phyloP scores from a whole-genome alignment of 2,329 filamentous ascomycete genomes.

The Xylariaceae sp. region DNA sequence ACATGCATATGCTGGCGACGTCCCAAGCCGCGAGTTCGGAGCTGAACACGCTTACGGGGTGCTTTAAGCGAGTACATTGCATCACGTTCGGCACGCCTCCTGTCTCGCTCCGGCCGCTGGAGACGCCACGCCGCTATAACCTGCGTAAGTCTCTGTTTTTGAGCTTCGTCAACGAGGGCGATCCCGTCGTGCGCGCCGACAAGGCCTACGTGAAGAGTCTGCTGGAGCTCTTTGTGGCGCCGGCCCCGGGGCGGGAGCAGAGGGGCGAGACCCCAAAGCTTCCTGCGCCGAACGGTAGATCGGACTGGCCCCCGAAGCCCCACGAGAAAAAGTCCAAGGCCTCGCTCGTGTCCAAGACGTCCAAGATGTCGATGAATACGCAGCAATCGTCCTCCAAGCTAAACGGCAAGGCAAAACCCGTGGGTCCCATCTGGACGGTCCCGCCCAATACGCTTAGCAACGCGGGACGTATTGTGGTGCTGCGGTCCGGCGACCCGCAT shows the following conservation, averaged over 20 bases:
- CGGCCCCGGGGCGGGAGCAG: slow-evolving; percentile 39
- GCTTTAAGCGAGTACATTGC: slow-evolving; percentile 78
- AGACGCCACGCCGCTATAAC: slow-evolving; percentile 46
- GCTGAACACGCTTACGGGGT: slow-evolving; percentile 62
- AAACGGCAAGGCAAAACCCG: slow-evolving; percentile 25
- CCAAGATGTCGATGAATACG: slow-evolving; percentile 22
- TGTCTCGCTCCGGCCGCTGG: slow-evolving; percentile 65
- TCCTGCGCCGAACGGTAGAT: neutral
- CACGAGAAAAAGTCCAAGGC: slow-evolving; percentile 25
- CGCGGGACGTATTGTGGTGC: slow-evolving; percentile 64
- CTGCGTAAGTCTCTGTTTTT: slow-evolving; percentile 67
- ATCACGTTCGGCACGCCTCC: slow-evolving; percentile 83
- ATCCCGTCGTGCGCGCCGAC: slow-evolving; percentile 74
- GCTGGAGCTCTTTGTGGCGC: slow-evolving; percentile 63
- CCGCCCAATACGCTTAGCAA: slow-evolving; percentile 64
- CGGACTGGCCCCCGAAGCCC: slow-evolving; percentile 6
- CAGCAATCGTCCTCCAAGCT: slow-evolving; percentile 6
- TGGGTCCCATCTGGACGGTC: slow-evolving; percentile 60
- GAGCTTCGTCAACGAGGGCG: slow-evolving; percentile 80
- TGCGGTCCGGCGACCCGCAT: slow-evolving; percentile 48
- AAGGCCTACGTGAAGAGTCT: slow-evolving; percentile 70
- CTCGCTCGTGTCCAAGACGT: slow-evolving; percentile 18
- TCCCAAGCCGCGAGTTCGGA: slow-evolving; percentile 56
- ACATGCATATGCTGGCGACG: slow-evolving; percentile 71
- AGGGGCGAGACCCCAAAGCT: slow-evolving; percentile 7